Evolutionary conservation across 2,329 filamentous ascomycete species (phyloP), one percentile per base, ranked within the genome.

Genomic region (Ceratocystis ficicola): DNA sequence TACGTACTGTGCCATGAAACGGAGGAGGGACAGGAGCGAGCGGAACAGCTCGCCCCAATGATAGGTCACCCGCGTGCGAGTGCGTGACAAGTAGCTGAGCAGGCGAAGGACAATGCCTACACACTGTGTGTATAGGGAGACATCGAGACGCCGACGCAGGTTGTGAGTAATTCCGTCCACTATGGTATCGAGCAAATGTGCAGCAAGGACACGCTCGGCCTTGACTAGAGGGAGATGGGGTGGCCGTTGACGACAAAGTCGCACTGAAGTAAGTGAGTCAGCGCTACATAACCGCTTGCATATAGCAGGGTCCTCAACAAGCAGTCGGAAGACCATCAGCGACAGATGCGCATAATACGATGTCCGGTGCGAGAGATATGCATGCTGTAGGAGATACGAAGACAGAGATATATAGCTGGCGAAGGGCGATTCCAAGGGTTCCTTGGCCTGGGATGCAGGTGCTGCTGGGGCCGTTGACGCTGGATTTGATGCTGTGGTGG

Each of bases 21-120:
- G 88, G 69, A 96, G 85, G 25, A 99, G 86, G 4, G 90, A 88
- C 10, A 97, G 82, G 2, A 99, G 80, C 1, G 89, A 89, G 63
- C 92, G 86, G 85, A 96, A 99, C 32, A 99, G 83, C 72, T 97
- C 92, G 0, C 90, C 86, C 94, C 94, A 99, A 76, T 99, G 94
- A 74, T 96, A 96, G 17, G 80, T 76, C 20, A 97, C 80, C 44
- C 94, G 87, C 41, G 87, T 91, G 71, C 90, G 86, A 62, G 88
- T 89, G 69, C 88, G 86, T 57, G 89, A 90, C 48, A 97, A 82
- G 73, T 93, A 89, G 5, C 90, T 90, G 46, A 97, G 82, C 63
- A 95, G 80, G 55, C 93, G 87, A 65, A 95, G 80, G 70, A 96
- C 81, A 68, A 96, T 88, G 17, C 89, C 89, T 15, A 96, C 80